A percentile compares a stretch with the other conserved stretches of the same genome.
Conservation (phyloP, 169 alveolate species). For the Cryptosporidium sp. region DNA sequence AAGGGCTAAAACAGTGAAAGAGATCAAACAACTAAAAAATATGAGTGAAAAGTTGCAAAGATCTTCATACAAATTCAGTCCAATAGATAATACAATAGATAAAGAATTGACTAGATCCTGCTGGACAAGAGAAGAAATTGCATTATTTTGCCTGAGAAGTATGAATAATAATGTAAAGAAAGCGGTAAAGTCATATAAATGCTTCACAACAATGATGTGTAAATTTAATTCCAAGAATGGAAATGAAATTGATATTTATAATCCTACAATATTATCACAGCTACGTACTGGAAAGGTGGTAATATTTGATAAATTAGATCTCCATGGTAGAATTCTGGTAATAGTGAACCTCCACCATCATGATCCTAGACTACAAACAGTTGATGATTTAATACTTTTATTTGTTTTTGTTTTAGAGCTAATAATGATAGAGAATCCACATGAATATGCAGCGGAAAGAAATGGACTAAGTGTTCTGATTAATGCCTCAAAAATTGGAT, state of each 20-base stretch:
- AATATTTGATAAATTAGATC: conserved; percentile 66
- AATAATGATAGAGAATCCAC: conserved; percentile 65
- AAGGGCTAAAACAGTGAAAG: conserved; percentile 4
- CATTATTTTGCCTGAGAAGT: conserved; percentile 64
- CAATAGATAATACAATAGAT: conserved; percentile 33
- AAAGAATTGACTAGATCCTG: conserved; percentile 48
- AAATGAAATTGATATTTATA: conserved; percentile 34
- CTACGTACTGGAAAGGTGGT: conserved; percentile 50
- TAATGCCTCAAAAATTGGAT: conserved; percentile 48
- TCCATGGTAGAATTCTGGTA: conserved; percentile 50
- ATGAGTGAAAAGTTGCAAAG: conserved; percentile 45
- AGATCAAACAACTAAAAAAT: not conserved
- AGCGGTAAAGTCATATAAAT: conserved; percentile 52
- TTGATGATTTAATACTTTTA: conserved; percentile 42
- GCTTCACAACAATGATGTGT: conserved; percentile 48
- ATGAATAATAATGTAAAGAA: conserved; percentile 23
- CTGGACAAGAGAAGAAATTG: conserved; percentile 71
- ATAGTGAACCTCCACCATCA: conserved; percentile 60
- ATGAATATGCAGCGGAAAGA: conserved; percentile 42
- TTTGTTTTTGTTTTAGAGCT: conserved; percentile 59
- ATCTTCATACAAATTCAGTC: conserved; percentile 54
- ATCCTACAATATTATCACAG: conserved; percentile 66
- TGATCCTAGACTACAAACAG: conserved; percentile 42
- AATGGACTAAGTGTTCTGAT: conserved; percentile 52
- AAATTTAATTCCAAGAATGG: conserved; percentile 52